These are phyloP conservation scores for Noccaea bulbosa DNA, from an alignment of 345 rosid species.

Conservation along the genomic window DNA sequence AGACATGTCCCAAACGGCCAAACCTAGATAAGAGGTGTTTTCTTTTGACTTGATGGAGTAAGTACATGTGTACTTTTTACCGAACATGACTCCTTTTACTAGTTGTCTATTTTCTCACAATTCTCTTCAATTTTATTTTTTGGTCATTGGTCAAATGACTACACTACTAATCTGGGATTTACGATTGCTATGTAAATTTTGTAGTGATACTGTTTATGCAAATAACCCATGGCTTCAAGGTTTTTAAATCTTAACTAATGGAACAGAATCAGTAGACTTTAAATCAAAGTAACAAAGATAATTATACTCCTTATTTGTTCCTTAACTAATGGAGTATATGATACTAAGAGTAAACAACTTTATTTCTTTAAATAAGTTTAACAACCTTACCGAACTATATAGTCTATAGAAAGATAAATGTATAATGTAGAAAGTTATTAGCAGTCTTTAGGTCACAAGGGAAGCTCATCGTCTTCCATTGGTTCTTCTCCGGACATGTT, in stretches of 20 bases:
- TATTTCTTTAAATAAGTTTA: neutral
- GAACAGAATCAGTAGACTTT: neutral
- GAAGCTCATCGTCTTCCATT: slow-evolving; percentile 34
- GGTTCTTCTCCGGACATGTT: slow-evolving; percentile 47
- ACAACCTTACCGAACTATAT: neutral
- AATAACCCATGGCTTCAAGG: neutral
- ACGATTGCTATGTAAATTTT: neutral
- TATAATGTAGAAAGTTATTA: slow-evolving; percentile 1
- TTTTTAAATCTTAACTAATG: neutral
- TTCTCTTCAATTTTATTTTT: neutral
- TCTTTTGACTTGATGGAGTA: neutral
- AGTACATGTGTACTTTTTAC: slow-evolving; percentile 13
- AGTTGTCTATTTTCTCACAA: neutral
- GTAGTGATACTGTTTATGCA: neutral
- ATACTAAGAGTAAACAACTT: neutral
- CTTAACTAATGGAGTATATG: no score
- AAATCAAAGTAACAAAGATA: neutral
- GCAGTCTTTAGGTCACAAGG: slow-evolving; percentile 15
- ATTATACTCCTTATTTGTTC: no score
- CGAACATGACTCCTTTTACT: neutral
- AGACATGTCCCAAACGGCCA: neutral
- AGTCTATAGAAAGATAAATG: neutral
- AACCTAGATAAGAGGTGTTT: slow-evolving; percentile 19
- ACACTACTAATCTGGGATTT: neutral
- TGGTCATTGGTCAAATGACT: neutral